A percentile compares a stretch with the other conserved stretches of the same genome.
Evolutionary conservation across 2,329 filamentous ascomycete species (phyloP).

Genomic region (Alternaria incomplexa): DNA sequence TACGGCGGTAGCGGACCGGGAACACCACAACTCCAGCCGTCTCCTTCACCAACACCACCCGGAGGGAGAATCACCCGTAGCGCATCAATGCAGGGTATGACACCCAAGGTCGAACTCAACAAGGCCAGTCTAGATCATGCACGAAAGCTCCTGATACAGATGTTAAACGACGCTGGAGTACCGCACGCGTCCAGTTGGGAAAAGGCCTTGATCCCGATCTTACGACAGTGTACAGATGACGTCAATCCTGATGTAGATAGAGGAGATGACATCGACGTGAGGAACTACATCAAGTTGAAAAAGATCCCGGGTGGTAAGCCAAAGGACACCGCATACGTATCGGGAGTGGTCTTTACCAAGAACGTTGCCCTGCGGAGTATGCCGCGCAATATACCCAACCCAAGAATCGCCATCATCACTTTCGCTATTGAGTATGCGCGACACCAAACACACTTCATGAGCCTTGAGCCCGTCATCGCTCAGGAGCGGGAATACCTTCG

Average conservation of each 20-base stretch:
- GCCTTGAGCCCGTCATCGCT: constrained; percentile 91
- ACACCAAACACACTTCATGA: constrained; percentile 96
- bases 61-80: constrained; percentile 66
- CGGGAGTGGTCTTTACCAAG: constrained; percentile 95
- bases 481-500: constrained; percentile 94
- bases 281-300: constrained; percentile 97
- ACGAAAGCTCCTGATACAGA: constrained; percentile 79
- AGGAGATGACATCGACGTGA: constrained; percentile 95
- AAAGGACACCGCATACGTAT: constrained; percentile 93
- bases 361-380: constrained; percentile 97
- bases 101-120: constrained; percentile 83
- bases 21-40: constrained; percentile 32
- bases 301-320: constrained; percentile 91
- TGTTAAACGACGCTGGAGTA: constrained; percentile 78
- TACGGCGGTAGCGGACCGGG: constrained; percentile 31
- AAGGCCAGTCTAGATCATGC: constrained; percentile 88
- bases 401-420: constrained; percentile 88
- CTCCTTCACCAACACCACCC: constrained; percentile 34
- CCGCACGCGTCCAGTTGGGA: constrained; percentile 82
- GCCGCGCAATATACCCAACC: constrained; percentile 82
- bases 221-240: constrained; percentile 90
- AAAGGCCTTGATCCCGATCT: constrained; percentile 85
- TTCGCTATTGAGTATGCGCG: constrained; percentile 96
- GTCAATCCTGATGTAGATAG: constrained; percentile 89
- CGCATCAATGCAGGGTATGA: constrained; percentile 79